These are phyloP conservation scores for Sistotremastrum niveocremeum DNA, from an alignment of 768 basidiomycete species.

Conservation along the genomic window DNA sequence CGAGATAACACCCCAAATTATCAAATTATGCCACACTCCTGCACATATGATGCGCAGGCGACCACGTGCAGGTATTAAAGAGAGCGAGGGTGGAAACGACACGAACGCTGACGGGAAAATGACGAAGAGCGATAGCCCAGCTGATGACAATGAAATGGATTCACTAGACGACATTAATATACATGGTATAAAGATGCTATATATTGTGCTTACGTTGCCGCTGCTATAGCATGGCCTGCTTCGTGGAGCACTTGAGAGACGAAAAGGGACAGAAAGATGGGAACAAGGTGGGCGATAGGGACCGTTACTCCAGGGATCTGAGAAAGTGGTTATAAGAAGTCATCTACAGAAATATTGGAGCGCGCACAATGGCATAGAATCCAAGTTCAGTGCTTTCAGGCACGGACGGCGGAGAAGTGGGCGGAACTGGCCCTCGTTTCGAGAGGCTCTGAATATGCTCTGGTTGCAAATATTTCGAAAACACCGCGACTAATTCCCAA, in stretches of 20 bases:
- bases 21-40: conserved; percentile 69
- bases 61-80: conserved; percentile 23
- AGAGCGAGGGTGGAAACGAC: conserved; percentile 34
- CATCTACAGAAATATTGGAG: not conserved
- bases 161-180: conserved; percentile 31
- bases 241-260: conserved; percentile 66
- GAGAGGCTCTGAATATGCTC: too few species aligned
- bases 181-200: not conserved
- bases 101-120: conserved; percentile 68
- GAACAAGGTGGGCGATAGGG: conserved; percentile 55
- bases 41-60: conserved; percentile 54
- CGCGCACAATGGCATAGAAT: conserved; percentile 7
- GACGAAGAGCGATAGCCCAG: conserved; percentile 47
- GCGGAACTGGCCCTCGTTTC: too few species aligned
- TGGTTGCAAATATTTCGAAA: too few species aligned
- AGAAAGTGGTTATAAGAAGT: conserved; percentile 1
- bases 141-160: conserved; percentile 42
- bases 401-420: conserved; percentile 7
- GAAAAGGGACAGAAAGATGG: conserved; percentile 49
- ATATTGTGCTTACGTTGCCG: conserved; percentile 43
- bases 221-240: conserved; percentile 63
- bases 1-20: conserved; percentile 33
- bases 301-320: conserved; percentile 79
- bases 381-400: conserved; percentile 18
- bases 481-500: too few species aligned